A percentile compares a stretch with the other conserved stretches of the same genome.
These are phyloP conservation scores for Talaromyces trachyspermus DNA, from an alignment of 495 filamentous ascomycete genomes.

Conservation along the genomic window DNA sequence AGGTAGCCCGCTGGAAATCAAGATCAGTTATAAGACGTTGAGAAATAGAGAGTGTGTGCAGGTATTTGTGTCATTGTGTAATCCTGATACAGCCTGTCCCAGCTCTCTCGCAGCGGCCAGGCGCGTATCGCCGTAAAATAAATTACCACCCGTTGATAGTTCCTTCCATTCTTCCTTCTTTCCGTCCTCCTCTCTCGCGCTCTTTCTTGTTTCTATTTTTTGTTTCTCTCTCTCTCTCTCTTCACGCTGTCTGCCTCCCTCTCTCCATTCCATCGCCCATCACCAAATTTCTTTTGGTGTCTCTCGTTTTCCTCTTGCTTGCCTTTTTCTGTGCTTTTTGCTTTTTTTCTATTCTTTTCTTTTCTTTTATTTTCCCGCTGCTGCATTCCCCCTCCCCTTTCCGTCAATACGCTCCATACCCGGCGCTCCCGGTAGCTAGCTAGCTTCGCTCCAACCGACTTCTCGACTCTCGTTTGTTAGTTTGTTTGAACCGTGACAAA, in stretches of 20 bases:
- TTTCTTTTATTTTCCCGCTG: no score
- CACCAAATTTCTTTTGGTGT: constrained; percentile 15
- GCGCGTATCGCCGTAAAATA: no score
- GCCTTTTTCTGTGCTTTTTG: no score
- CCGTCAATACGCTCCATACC: constrained; percentile 14
- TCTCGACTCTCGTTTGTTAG: constrained; percentile 18
- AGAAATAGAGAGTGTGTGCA: no score
- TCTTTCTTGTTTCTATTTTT: constrained; percentile 14
- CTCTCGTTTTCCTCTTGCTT: no score
- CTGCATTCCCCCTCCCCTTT: constrained; percentile 24
- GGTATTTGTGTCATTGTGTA: no score
- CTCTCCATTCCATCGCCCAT: constrained; percentile 12
- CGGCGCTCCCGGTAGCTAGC: constrained; percentile 4
- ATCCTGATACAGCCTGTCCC: no score
- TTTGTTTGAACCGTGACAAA: constrained; percentile 11
- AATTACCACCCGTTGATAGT: no score
- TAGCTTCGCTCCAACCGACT: not conserved
- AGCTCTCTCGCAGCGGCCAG: no score
- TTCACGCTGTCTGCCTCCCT: constrained; percentile 12
- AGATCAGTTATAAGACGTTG: no score
- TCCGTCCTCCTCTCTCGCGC: constrained; percentile 8
- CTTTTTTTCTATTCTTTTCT: no score
- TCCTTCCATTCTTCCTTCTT: constrained; percentile 14
- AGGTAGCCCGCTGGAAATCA: no score
- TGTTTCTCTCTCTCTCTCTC: constrained; percentile 20